Base-by-base conservation (phyloP, 345 rosid species). In the Capsella bursapastoris region DNA sequence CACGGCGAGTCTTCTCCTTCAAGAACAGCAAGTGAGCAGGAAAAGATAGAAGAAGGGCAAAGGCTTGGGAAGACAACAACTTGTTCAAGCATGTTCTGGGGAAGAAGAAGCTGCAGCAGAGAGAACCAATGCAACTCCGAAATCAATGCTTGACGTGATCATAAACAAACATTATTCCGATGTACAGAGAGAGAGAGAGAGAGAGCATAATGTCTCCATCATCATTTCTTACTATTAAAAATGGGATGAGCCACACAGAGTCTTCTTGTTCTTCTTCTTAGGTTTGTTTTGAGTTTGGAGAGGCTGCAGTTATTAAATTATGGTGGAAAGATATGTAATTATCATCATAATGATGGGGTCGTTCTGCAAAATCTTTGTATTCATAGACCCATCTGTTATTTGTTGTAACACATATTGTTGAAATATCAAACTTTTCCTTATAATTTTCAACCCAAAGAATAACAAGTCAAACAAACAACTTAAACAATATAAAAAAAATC, bases 91-190 rank as follows among this genome's bases (percentile, higher is more conserved):
- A 89, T 96, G 97, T 92, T 96, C 44, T 96, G 99, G 99, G 91
- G 98, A 68, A 84, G 97, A 81, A 89, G 99, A 83, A 95, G 98
- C 87, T 92, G 98, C 81, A 95, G 93, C 82, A 84, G 99, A 83
- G 99, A 96, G 85, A 86, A 95, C 38, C 99, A 87, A 62, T 95
- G 99, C 88, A 90, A 92, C 60, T 95, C 99, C 3, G 99, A 95
- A 75, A 95, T 95, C 73, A 95, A 95, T 67, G 85, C 52, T 49
- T 31, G 40, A 59, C 52, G 49, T 31, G 40, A 59, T 38, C 67
- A 59, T 15, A 37, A 22, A 22, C 7, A 72, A 66, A 59, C 29
- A 66, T 78, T 66, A 44, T 71, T 58, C 29, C 38, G 27, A 13
- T 72, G 81, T 78, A 71, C 81, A 71, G 68, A 50, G 70, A 73